Conservation (phyloP, 257 asterid species). For the Ilex asprella region DNA sequence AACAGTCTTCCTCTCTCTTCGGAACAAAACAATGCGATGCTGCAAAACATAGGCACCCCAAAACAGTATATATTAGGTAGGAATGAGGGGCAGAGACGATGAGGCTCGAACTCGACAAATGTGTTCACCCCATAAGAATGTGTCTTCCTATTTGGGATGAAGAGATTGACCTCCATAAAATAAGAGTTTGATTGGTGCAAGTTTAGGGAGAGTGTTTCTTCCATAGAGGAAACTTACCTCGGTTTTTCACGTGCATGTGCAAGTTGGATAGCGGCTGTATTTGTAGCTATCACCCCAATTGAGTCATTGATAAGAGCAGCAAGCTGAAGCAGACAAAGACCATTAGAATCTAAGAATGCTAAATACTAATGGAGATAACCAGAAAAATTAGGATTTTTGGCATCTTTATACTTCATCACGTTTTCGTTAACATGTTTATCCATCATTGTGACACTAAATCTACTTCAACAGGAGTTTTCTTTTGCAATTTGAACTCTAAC, state of each 20-base stretch:
- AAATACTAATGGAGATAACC: too few relatives aligned
- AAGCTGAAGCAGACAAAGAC: conserved; percentile 32
- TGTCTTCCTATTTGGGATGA: too few relatives aligned
- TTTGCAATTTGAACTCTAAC: neutral
- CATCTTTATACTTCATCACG: too few relatives aligned
- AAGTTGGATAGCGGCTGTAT: conserved; percentile 80
- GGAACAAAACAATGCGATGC: conserved; percentile 67
- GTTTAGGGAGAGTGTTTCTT: neutral
- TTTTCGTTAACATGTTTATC: too few relatives aligned
- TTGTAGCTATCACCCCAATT: conserved; percentile 73
- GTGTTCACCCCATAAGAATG: too few relatives aligned
- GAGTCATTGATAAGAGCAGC: conserved; percentile 83
- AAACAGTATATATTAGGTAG: too few relatives aligned
- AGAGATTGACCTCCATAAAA: too few relatives aligned
- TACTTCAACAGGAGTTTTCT: neutral
- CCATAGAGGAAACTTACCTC: conserved; percentile 38
- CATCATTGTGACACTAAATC: too few relatives aligned
- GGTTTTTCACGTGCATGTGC: conserved; percentile 77
- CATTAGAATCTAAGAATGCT: neutral
- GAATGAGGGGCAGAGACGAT: too few relatives aligned
- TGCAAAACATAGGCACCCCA: conserved; percentile 18
- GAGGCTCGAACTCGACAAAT: too few relatives aligned
- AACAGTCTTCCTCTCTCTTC: conserved; percentile 58
- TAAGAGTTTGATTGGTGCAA: too few relatives aligned
- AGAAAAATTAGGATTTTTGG: too few relatives aligned